These are phyloP conservation scores for Handroanthus guayacan DNA, from an alignment of 257 asterid genomes.

Conservation along the genomic window DNA sequence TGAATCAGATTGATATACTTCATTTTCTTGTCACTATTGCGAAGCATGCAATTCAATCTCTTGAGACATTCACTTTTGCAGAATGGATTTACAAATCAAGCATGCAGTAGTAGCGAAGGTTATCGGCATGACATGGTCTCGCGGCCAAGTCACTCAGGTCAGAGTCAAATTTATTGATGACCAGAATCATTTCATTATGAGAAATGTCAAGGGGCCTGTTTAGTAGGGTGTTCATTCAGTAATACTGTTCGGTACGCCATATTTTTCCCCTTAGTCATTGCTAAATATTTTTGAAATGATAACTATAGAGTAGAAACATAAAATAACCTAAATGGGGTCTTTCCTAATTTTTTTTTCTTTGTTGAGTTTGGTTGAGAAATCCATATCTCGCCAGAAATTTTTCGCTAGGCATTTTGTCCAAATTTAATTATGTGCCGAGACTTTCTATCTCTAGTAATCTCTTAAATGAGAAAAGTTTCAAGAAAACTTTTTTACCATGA, in stretches of 20 bases:
- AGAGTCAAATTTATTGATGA: constrained; percentile 37
- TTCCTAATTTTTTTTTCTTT: neutral
- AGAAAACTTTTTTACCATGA: neutral
- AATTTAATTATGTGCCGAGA: neutral
- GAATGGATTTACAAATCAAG: constrained; percentile 50
- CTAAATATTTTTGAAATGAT: constrained; percentile 1
- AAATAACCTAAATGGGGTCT: neutral
- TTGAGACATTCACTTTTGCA: constrained; percentile 28
- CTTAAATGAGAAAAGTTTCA: neutral
- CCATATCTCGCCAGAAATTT: neutral
- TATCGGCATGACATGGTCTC: constrained; percentile 51
- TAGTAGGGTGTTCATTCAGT: constrained; percentile 29
- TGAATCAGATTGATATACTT: neutral
- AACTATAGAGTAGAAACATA: neutral
- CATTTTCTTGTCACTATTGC: neutral
- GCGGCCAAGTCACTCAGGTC: constrained; percentile 52
- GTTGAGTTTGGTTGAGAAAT: constrained; percentile 12
- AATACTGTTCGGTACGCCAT: constrained; percentile 5
- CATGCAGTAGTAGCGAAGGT: constrained; percentile 46
- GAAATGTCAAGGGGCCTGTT: constrained; percentile 34
- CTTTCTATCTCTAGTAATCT: constrained; percentile 4
- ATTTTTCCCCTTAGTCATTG: neutral
- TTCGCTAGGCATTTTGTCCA: neutral
- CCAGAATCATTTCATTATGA: constrained; percentile 29
- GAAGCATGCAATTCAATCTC: neutral